These are phyloP conservation scores for Populus trichocarpa DNA, from an alignment of 441 rosid species.

Conservation along the genomic window DNA sequence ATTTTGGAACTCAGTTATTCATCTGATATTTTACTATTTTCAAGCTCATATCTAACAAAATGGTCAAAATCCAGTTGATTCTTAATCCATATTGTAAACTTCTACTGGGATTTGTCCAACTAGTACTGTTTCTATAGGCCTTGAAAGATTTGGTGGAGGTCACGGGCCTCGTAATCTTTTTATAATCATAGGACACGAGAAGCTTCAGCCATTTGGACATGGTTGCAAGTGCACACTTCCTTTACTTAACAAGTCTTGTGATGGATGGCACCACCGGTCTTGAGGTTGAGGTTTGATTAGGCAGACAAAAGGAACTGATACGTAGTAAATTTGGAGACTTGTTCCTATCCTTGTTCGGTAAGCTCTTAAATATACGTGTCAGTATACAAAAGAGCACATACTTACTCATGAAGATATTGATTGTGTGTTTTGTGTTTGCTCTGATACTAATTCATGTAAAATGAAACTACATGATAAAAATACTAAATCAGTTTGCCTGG, in stretches of 20 bases:
- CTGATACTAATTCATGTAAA: neutral
- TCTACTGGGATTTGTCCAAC: neutral
- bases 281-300: neutral
- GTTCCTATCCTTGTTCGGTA: neutral
- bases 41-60: neutral
- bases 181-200: neutral
- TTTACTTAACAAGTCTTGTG: neutral
- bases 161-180: neutral
- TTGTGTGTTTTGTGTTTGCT: neutral
- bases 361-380: neutral
- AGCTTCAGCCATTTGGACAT: neutral
- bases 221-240: neutral
- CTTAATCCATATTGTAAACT: neutral
- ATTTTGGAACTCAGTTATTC: neutral
- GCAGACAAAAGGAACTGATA: neutral
- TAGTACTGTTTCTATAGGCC: neutral
- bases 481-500: neutral
- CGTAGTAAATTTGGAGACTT: neutral
- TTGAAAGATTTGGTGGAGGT: constrained; percentile 3
- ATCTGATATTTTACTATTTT: neutral
- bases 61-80: neutral
- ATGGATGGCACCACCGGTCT: neutral
- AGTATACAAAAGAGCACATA: neutral
- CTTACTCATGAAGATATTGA: too few relatives aligned
- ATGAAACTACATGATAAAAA: neutral